These are phyloP conservation scores for Eugenia klotzschiana DNA, from an alignment of 441 rosid species.

Conservation along the genomic window DNA sequence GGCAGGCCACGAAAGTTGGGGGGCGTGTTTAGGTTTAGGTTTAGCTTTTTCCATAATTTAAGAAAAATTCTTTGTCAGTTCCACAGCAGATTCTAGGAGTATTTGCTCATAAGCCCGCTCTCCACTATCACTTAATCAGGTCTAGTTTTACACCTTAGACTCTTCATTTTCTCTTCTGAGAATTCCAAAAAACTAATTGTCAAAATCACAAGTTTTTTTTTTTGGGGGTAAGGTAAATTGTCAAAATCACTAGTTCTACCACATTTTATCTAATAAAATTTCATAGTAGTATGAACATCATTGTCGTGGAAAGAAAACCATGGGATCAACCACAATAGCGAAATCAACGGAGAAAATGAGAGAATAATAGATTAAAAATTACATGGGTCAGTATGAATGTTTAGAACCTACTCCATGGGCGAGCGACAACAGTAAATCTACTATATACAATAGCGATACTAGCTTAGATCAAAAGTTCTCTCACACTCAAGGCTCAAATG, in stretches of 20 bases:
- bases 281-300: not conserved
- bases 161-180: not conserved
- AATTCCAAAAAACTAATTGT: not conserved
- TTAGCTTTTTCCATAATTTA: not conserved
- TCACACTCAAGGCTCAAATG: not conserved
- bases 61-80: not conserved
- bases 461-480: not conserved
- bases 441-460: not conserved
- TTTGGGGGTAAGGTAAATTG: too few relatives aligned
- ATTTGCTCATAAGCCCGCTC: not conserved
- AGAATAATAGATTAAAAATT: too few relatives aligned
- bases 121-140: not conserved
- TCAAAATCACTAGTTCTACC: not conserved
- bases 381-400: fast-evolving
- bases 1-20: not conserved
- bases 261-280: not conserved
- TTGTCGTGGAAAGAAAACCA: not conserved
- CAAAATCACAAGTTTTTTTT: too few relatives aligned
- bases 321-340: not conserved
- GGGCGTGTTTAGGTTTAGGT: not conserved
- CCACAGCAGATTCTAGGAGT: not conserved
- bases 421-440: not conserved
- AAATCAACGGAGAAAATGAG: not conserved
- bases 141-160: not conserved
- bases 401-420: not conserved